Percentiles rank a stretch among this genome's conserved stretches.
Evolutionary conservation across 768 basidiomycete genomes (phyloP).

Genomic region (Tricholoma sp.): DNA sequence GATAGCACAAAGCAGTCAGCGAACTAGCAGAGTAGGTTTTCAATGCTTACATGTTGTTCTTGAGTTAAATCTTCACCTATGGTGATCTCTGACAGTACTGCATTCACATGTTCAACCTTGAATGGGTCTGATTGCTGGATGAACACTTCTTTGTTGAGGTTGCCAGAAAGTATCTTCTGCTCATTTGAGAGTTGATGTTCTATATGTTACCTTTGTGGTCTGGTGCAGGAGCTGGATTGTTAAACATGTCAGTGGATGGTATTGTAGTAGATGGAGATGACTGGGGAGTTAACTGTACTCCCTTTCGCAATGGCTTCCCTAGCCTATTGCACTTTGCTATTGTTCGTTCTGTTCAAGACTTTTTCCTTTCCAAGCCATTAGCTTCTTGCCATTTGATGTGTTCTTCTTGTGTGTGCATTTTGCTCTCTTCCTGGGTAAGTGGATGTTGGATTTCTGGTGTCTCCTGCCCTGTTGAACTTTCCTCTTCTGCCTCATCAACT

Average conservation of each 20-base stretch:
- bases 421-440: neutral
- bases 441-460: neutral
- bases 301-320: neutral
- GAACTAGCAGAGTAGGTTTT: slow-evolving; percentile 19
- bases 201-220: slow-evolving; percentile 2
- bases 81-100: slow-evolving; percentile 15
- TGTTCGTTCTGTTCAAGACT: neutral
- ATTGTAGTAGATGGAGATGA: neutral
- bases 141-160: slow-evolving; percentile 7
- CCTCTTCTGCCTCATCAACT: neutral
- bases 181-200: neutral
- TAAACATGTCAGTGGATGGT: neutral
- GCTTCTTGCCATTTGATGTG: neutral
- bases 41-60: slow-evolving; percentile 18
- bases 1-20: slow-evolving; percentile 37
- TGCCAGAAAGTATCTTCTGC: neutral
- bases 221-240: neutral
- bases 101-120: slow-evolving; percentile 14
- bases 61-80: slow-evolving; percentile 26
- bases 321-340: neutral
- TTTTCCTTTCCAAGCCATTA: neutral
- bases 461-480: neutral
- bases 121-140: slow-evolving; percentile 24
- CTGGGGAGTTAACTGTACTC: neutral
- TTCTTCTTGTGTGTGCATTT: neutral